These are phyloP conservation scores for Echria macrotheca DNA, from an alignment of 495 filamentous ascomycete genomes.

Conservation along the genomic window DNA sequence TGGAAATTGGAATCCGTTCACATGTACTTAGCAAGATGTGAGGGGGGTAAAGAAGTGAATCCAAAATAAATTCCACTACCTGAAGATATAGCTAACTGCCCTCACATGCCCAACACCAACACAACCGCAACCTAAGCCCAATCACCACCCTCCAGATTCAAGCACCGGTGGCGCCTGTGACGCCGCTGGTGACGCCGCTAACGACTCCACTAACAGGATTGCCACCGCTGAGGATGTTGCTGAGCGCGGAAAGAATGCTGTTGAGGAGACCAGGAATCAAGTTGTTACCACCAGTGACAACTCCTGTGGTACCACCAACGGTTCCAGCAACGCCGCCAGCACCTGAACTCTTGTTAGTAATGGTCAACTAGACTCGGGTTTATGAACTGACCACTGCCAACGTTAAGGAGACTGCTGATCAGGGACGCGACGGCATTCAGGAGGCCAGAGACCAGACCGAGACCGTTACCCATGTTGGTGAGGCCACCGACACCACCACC, in stretches of 20 bases:
- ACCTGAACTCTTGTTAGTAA: background rate
- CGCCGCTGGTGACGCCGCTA: background rate
- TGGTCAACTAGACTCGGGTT: background rate
- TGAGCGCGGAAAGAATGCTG: slow-evolving; percentile 7
- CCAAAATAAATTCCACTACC: no score
- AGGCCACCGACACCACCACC: slow-evolving; percentile 12
- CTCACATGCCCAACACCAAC: no score
- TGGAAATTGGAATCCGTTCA: no score
- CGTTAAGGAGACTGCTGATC: background rate
- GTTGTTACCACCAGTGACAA: slow-evolving; percentile 3
- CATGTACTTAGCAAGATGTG: no score
- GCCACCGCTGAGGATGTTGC: background rate
- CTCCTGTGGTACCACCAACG: background rate
- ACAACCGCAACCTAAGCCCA: no score
- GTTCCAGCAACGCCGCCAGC: slow-evolving; percentile 4
- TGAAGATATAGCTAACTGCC: no score
- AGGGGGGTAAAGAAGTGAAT: no score
- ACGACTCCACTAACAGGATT: background rate
- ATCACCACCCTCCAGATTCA: no score
- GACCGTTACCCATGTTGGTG: background rate
- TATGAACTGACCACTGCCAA: background rate
- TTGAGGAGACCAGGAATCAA: slow-evolving; percentile 3
- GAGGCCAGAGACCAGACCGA: slow-evolving; percentile 5
- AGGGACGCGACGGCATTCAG: background rate
- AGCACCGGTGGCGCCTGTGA: no score